Conservation (phyloP, 495 filamentous ascomycete species). For the Hypoxylon fuscum region DNA sequence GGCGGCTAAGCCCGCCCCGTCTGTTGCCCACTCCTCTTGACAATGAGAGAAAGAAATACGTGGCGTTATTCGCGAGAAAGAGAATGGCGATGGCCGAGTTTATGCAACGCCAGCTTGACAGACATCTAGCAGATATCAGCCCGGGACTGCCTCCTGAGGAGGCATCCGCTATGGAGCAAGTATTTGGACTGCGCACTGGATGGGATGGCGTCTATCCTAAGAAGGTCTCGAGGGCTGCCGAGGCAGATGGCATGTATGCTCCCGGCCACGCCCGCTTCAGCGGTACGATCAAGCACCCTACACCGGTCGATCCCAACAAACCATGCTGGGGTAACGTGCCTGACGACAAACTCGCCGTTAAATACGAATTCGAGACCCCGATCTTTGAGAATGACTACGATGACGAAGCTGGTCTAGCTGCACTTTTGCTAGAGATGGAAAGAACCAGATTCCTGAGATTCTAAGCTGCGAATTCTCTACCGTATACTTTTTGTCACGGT, state of each 20-base stretch:
- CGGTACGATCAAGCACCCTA: constrained; percentile 32
- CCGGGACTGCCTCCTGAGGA: constrained; percentile 35
- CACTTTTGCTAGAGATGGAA: no score
- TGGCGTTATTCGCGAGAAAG: not conserved
- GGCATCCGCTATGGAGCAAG: constrained; percentile 16
- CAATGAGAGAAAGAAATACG: no score
- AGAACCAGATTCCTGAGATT: no score
- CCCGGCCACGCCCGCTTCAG: constrained; percentile 45
- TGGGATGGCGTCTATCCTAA: constrained; percentile 22
- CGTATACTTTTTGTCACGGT: no score
- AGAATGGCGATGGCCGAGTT: not conserved
- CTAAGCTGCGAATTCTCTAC: no score
- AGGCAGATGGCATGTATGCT: constrained; percentile 35
- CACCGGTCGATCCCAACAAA: no score
- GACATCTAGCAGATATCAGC: constrained; percentile 38
- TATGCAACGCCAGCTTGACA: constrained; percentile 42
- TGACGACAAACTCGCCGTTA: no score
- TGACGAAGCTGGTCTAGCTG: not conserved
- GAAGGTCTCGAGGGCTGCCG: constrained; percentile 18
- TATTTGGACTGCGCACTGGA: constrained; percentile 19
- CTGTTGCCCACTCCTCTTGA: not conserved
- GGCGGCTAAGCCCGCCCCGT: not conserved
- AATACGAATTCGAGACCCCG: not conserved
- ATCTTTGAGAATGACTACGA: constrained; percentile 1
- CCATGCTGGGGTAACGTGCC: no score